Evolutionary conservation across 208 protist genomes (phyloP), one percentile per base, ranked within the genome.

Genomic region (Trypanosoma brucei): DNA sequence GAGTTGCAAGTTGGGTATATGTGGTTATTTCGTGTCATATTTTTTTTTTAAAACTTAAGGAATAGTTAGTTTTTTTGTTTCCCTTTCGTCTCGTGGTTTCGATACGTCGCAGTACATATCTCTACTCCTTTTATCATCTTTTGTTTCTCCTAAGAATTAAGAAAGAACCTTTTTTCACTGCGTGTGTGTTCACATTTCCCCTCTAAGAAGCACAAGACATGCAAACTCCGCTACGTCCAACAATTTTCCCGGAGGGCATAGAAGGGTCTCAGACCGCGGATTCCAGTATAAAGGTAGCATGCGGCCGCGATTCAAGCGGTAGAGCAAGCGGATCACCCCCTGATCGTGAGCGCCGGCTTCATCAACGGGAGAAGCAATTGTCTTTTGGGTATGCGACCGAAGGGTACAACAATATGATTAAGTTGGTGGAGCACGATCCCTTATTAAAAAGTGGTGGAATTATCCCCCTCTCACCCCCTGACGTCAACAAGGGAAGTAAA

Each of bases 401-500:
- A 39, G 88, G 88, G 5, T 94, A 92, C 65, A 38, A 45, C 7
- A 94, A 94, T 71, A 94, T 94, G 88, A 76, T 88, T 34, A 76
- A 75, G 8, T 75, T 94, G 7, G 73, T 94, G 9, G 55, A 79
- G 35, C 77, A 84, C 68, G 88, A 94, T 56, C 84, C 88, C 36
- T 67, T 91, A 45, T 75, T 94, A 55, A 76, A 61, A 55, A 79
- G 68, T 46, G 88, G 88, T 39, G 81, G 81, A 22, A 70, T 94
- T 55, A 72, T 94, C 35, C 88, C 88, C 33, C 71, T 94, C 37
- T 70, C 71, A 31, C 82, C 88, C 42, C 88, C 88, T 4, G 72
- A 72, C 14, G 50, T 84, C 0, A 55, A 68, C 36, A 70, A 75
- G 45, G 77, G 78, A 38, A 94, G 83, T 72, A 94, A 94, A 58